Conservation (phyloP, 495 filamentous ascomycete species). For the Neurospora sp. region DNA sequence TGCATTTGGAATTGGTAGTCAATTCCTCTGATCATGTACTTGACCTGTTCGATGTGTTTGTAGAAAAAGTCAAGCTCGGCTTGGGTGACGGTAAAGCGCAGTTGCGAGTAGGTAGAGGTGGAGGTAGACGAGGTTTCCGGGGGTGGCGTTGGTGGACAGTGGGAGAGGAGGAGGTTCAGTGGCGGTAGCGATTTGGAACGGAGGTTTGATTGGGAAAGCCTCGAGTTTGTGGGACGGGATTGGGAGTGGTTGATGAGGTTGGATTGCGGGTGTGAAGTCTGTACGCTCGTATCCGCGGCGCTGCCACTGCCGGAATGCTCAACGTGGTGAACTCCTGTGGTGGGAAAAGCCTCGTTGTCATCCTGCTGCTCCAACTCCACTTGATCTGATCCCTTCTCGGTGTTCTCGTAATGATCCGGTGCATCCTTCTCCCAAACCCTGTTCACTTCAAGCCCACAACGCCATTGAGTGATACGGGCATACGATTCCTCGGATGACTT, state of each 20-base stretch:
- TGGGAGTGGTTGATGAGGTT: background rate
- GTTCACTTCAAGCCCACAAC: background rate
- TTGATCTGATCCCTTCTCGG: background rate
- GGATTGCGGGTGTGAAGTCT: background rate
- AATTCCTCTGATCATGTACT: background rate
- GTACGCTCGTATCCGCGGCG: background rate
- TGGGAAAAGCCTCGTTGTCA: background rate
- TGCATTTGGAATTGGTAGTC: background rate
- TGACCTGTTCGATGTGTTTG: background rate
- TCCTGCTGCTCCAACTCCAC: background rate
- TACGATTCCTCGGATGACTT: background rate
- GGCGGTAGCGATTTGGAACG: background rate
- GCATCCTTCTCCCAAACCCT: background rate
- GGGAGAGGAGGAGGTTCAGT: background rate
- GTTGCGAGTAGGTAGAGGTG: background rate
- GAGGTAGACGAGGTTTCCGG: background rate
- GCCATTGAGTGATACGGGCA: background rate
- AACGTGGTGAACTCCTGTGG: background rate
- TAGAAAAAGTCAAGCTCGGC: background rate
- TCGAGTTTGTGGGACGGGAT: background rate
- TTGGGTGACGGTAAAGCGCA: background rate
- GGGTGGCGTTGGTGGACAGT: background rate
- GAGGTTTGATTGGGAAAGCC: background rate
- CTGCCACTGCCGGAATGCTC: background rate
- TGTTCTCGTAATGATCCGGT: background rate